Evolutionary conservation across 805 yeast genomes (phyloP), one percentile per base, ranked within the genome.

Genomic region (Metschnikowia shivogae): DNA sequence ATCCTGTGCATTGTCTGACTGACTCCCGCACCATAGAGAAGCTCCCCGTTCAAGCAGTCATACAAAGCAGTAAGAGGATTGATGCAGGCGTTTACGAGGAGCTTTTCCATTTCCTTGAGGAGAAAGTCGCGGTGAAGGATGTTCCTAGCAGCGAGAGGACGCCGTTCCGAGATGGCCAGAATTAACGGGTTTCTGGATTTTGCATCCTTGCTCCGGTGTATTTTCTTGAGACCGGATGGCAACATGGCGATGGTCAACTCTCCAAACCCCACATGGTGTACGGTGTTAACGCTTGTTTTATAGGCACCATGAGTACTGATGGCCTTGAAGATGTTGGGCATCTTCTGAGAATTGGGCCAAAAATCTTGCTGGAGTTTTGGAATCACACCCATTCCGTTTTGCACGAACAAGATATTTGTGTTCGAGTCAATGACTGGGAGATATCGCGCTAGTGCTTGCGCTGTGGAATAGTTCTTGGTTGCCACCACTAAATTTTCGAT

Each of bases 241-340:
- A 83, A 58, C 44, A 69, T 67, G 1, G 90, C 77, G 24, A 88
- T 59, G 49, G 76, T 72, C 45, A 89, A 62, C 35, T 74, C 74
- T 0, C 92, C 95, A 30, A 62, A 59, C 0, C 93, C 95, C n/a
- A 86, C 90, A 64, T 85, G 95, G 35, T 66, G 65, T 11, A 67
- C 58, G 4, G 53, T 53, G 27, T 49, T 57, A 1, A 65, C 62
- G 1, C 57, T 45, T 5, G 64, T 48, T 53, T 80, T 78, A 63
- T 76, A 84, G 0, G 84, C 87, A 10, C 97, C 98, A 62, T 92
- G 97, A 3, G 86, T 78, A 36, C 85, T 84, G 20, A 90, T 81
- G 43, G 90, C 97, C 57, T 81, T 86, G 56, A 73, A 79, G 5
- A 89, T 47, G 12, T 68, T 70, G 0, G 97, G 96, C 43, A 79